phyloP scores from a whole-genome alignment of 805 yeast species.

The Spathaspora boniae region DNA sequence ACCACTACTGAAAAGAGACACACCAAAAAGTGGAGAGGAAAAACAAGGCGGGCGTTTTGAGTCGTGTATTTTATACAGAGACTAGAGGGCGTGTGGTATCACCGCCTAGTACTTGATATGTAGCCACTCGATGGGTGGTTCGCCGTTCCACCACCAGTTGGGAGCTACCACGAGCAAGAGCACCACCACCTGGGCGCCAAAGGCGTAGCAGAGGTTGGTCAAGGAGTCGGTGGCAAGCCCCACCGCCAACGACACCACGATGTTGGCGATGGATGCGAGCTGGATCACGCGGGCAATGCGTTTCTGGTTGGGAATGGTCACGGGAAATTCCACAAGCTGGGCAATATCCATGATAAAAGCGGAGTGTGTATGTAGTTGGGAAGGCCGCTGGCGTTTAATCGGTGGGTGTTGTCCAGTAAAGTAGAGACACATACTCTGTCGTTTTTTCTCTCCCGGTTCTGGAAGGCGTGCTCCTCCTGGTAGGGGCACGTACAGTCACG shows the following conservation, averaged over 20 bases:
- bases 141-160: slow-evolving; percentile 9
- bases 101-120: slow-evolving; percentile 8
- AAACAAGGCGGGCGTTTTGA: background rate
- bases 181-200: slow-evolving; percentile 8
- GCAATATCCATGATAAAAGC: slow-evolving; percentile 4
- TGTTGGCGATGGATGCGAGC: slow-evolving; percentile 4
- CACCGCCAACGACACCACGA: slow-evolving; percentile 5
- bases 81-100: too few species aligned
- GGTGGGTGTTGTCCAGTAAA: too few species aligned
- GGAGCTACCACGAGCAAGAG: slow-evolving; percentile 9
- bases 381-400: too few species aligned
- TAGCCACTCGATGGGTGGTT: slow-evolving; percentile 11
- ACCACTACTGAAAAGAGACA: background rate
- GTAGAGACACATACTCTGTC: too few species aligned
- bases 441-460: too few species aligned
- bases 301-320: slow-evolving; percentile 13
- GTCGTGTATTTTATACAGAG: too few species aligned
- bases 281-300: slow-evolving; percentile 7
- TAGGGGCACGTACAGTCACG: too few species aligned
- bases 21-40: too few species aligned
- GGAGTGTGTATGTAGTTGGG: too few species aligned
- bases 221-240: slow-evolving; percentile 8
- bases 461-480: too few species aligned
- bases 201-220: slow-evolving; percentile 3
- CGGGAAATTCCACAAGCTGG: slow-evolving; percentile 11